phyloP scores from a whole-genome alignment of 2,329 filamentous ascomycete species.

The Penicillium janthinellum region DNA sequence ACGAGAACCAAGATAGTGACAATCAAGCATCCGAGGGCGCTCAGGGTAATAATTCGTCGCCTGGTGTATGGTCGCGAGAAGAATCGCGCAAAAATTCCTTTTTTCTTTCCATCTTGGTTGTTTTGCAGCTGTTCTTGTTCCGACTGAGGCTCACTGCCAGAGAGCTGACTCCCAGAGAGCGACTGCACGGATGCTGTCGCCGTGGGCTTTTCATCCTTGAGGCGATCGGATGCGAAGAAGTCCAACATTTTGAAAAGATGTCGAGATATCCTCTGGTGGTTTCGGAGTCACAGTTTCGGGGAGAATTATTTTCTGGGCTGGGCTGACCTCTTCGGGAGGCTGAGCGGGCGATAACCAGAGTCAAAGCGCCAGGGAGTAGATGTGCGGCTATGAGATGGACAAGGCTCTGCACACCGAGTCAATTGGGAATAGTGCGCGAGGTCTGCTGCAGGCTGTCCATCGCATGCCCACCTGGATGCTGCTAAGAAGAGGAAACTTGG shows the following conservation, averaged over 20 bases:
- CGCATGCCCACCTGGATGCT: not conserved
- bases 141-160: not conserved
- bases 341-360: not conserved
- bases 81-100: conserved; percentile 10
- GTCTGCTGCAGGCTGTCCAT: conserved; percentile 4
- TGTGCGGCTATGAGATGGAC: conserved; percentile 10
- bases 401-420: conserved; percentile 6
- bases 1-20: conserved; percentile 22
- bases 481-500: not conserved
- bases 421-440: conserved; percentile 2
- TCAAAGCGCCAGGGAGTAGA: not conserved
- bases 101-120: conserved; percentile 5
- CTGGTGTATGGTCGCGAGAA: conserved; percentile 19
- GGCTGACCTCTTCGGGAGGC: not conserved
- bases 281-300: not conserved
- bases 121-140: not conserved
- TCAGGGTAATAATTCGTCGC: conserved; percentile 13
- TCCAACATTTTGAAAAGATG: not conserved
- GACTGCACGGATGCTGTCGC: conserved; percentile 8
- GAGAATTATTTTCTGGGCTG: not conserved
- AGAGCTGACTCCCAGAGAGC: not conserved
- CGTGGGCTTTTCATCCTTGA: not conserved
- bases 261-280: not conserved
- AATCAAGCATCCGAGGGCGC: conserved; percentile 12
- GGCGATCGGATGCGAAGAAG: not conserved